These are phyloP conservation scores for Sclerotinia nivalis DNA, from an alignment of 2,329 filamentous ascomycete species.

Conservation along the genomic window DNA sequence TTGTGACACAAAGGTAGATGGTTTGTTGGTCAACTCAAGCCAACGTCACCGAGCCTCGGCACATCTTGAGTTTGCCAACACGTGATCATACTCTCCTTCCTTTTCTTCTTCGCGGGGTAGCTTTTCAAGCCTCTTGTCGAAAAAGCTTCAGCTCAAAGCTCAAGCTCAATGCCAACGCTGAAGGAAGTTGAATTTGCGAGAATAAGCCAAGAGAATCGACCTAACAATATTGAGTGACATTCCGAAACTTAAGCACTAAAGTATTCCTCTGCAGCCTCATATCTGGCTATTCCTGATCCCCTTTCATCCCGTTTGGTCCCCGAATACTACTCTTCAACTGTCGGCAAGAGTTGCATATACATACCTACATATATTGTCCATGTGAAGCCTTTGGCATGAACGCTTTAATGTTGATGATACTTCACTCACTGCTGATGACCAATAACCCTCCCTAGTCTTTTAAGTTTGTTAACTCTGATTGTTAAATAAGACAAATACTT, in stretches of 20 bases:
- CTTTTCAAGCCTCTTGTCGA: not conserved
- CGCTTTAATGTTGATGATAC: not conserved
- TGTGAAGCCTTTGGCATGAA: not conserved
- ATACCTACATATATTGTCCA: not conserved
- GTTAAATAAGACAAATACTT: not conserved
- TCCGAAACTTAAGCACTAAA: not conserved
- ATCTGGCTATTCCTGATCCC: not conserved
- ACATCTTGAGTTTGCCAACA: not conserved
- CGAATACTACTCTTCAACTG: not conserved
- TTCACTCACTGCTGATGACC: not conserved
- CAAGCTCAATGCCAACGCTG: too few species aligned
- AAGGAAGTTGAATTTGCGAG: too few species aligned
- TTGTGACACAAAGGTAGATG: not conserved
- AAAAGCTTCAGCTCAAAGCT: not conserved
- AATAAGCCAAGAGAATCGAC: too few species aligned
- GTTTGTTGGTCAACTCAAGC: not conserved
- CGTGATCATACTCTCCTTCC: not conserved
- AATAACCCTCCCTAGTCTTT: not conserved
- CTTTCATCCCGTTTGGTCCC: not conserved
- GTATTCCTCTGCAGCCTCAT: not conserved
- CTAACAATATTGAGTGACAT: not conserved
- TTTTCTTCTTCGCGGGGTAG: slow-evolving; percentile 3
- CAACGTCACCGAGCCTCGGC: slow-evolving; percentile 18
- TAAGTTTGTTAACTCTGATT: not conserved
- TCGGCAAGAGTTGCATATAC: not conserved